Evolutionary conservation across 2,329 filamentous ascomycete genomes (phyloP).

Genomic region (Stemphylium vesicarium): DNA sequence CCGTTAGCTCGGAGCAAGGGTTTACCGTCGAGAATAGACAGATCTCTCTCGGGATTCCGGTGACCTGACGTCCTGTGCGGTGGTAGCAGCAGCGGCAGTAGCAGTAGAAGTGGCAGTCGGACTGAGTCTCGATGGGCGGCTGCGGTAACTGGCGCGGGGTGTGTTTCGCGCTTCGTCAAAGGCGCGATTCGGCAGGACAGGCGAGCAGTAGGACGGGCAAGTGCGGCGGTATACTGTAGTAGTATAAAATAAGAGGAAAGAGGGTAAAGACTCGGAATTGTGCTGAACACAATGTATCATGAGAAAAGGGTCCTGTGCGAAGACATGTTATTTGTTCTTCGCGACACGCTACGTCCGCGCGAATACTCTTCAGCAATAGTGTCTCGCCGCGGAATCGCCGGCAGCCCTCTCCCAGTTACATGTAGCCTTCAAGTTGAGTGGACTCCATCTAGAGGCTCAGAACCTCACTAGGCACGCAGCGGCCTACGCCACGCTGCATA

Average conservation of each 20-base stretch:
- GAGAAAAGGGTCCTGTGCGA: not conserved
- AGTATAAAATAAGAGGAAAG: not conserved
- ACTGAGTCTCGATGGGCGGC: not conserved
- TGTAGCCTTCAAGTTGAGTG: slow-evolving; percentile 11
- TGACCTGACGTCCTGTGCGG: not conserved
- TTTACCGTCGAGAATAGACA: not conserved
- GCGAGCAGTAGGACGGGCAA: slow-evolving; percentile 2
- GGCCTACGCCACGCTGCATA: slow-evolving; percentile 23
- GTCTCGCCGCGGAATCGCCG: slow-evolving; percentile 28
- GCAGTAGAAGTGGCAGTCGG: not conserved
- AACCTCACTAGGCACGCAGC: slow-evolving; percentile 19
- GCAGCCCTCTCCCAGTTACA: slow-evolving; percentile 19
- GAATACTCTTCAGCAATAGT: slow-evolving; percentile 22
- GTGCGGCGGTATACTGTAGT: not conserved
- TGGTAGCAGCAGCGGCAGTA: not conserved
- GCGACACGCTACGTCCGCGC: slow-evolving; percentile 26
- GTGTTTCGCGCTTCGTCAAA: not conserved
- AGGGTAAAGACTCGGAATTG: not conserved
- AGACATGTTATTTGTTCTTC: slow-evolving; percentile 14
- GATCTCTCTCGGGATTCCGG: not conserved
- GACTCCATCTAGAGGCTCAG: slow-evolving; percentile 19
- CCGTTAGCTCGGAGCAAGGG: slow-evolving; percentile 17
- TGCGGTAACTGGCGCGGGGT: not conserved
- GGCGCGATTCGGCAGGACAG: slow-evolving; percentile 2
- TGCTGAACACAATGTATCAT: not conserved